Conservation (phyloP, 495 filamentous ascomycete genomes). For the Staphylotrichum tortipilum region DNA sequence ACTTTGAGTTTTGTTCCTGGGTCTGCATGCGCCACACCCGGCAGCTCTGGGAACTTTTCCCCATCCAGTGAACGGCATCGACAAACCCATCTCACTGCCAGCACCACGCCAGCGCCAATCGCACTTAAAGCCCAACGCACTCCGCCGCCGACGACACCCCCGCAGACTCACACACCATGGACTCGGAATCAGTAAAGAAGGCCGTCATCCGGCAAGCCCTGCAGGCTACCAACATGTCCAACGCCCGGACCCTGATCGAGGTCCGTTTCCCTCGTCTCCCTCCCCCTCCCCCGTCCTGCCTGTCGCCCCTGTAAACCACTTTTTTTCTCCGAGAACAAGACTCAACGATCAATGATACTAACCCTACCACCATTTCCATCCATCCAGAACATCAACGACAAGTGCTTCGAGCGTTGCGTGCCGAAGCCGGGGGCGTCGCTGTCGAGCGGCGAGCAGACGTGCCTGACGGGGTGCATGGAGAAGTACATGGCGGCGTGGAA, state of each 20-base stretch:
- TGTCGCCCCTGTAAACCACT: too few species aligned
- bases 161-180: constrained; percentile 34
- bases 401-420: constrained; percentile 92
- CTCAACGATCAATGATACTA: too few species aligned
- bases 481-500: constrained; percentile 98
- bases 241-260: constrained; percentile 65
- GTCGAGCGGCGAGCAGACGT: constrained; percentile 62
- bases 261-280: constrained; percentile 36
- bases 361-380: background rate
- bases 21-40: constrained; percentile 12
- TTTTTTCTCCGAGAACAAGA: too few species aligned
- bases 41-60: constrained; percentile 9
- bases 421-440: constrained; percentile 73
- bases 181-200: constrained; percentile 48
- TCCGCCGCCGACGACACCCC: background rate
- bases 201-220: constrained; percentile 65
- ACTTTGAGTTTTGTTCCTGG: too few species aligned
- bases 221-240: constrained; percentile 63
- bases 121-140: background rate
- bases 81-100: too few species aligned
- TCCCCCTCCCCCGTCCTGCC: too few species aligned
- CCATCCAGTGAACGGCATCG: too few species aligned
- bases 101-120: too few species aligned
- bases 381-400: constrained; percentile 85
- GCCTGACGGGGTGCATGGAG: constrained; percentile 85